Evolutionary conservation across 805 yeast genomes (phyloP).

Genomic region (Diddensiella transvaalensis): DNA sequence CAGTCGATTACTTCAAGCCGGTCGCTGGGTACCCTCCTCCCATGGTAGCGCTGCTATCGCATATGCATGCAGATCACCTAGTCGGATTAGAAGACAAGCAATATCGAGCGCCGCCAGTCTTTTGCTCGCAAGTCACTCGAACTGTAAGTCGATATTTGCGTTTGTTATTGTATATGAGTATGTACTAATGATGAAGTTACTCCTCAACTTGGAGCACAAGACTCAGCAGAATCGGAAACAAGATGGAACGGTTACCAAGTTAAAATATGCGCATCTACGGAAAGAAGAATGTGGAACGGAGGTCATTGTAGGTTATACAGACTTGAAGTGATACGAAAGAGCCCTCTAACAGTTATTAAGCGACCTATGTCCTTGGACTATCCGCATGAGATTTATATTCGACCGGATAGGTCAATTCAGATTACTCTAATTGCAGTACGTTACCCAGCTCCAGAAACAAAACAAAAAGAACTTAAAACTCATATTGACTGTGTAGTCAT

Average conservation of each 20-base stretch:
- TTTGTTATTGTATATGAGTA: neutral
- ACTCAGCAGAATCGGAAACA: constrained; percentile 2
- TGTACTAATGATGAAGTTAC: constrained; percentile 1
- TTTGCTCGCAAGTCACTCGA: constrained; percentile 46
- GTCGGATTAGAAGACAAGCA: constrained; percentile 41
- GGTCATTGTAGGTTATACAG: constrained; percentile 8
- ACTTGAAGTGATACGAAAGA: no score
- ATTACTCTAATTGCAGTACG: constrained; percentile 38
- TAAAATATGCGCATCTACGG: constrained; percentile 14
- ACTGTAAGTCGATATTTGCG: constrained; percentile 4
- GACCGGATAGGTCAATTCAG: constrained; percentile 23
- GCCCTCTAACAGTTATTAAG: no score
- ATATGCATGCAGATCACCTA: constrained; percentile 54
- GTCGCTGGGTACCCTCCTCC: constrained; percentile 22
- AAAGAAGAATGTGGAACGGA: constrained; percentile 12
- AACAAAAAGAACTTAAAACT: no score
- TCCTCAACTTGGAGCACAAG: constrained; percentile 10
- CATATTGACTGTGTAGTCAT: no score
- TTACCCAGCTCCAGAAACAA: neutral
- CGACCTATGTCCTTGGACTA: constrained; percentile 21
- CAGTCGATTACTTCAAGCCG: constrained; percentile 33
- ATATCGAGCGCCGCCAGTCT: constrained; percentile 41
- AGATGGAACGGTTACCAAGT: neutral
- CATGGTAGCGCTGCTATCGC: constrained; percentile 42
- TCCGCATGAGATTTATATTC: constrained; percentile 23